Evolutionary conservation across 257 asterid species (phyloP), one percentile per base, ranked within the genome.

Genomic region (Nicotiana otophora): DNA sequence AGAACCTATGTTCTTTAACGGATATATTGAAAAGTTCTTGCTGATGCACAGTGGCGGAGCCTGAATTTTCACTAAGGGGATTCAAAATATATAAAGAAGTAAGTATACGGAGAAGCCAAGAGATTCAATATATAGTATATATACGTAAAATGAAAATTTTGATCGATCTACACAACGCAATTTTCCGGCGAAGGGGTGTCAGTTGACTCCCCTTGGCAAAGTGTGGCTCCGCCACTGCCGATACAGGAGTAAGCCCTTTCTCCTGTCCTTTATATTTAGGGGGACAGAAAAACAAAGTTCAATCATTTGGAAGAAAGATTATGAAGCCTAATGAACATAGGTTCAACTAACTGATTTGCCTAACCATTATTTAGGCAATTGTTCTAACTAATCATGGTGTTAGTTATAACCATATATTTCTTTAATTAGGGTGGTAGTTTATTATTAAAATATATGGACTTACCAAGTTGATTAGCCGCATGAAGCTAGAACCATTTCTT

Each of bases 391-490:
- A 81, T 62, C 6, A 58, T 10, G 33, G 36, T 72, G 46, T 51
- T 8, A 75, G 46, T 75, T 26, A 75, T 75, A 39, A 51, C 80
- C 5, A 51, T 26, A 28, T 53, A 26, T 48, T 51, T 51, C 80
- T 51, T 75, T 75, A 15, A 75, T 51, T 51, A 12, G 14, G 5
- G 64, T 16, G 28, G 30, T 28, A 20, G 46, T 28, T 51, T 30
- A 74, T 74, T 20, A 48, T 48, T 48, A 74, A 48, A 15, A 51
- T 51, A 58, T 12, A 23, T 81, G 34, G 51, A 82, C 93, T 90
- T 83, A 90, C 93, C 84, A 83, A 88, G 46, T 83, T 84, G 66
- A 90, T 85, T 23, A 90, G 86, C 77, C 84, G 87, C 65, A 68
- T 65, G 82, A 85, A 86, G 81, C 89, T 84, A 53, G 90, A 83